Percentiles rank a stretch among this genome's conserved stretches.
These are phyloP conservation scores for Apiospora sp. DNA, from an alignment of 2,329 filamentous ascomycete species.

Conservation along the genomic window DNA sequence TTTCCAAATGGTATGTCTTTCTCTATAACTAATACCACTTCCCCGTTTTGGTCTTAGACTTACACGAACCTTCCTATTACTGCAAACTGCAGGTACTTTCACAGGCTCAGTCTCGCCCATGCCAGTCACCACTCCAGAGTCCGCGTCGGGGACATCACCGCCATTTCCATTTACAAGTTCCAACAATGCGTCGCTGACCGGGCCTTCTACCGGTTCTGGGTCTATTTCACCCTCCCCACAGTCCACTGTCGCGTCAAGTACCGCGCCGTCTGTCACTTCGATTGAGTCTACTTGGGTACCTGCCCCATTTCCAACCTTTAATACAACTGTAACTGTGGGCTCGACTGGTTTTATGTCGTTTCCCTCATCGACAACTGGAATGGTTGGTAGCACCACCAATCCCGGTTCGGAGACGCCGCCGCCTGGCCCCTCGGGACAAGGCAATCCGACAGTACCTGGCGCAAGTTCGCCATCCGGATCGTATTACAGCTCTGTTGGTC, in stretches of 20 bases:
- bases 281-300: neutral
- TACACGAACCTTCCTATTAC: constrained; percentile 18
- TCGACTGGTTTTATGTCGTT: neutral
- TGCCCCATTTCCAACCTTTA: constrained; percentile 11
- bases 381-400: neutral
- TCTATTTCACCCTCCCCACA: neutral
- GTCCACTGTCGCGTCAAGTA: neutral
- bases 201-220: neutral
- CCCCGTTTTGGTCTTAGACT: neutral
- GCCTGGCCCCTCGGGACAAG: constrained; percentile 17
- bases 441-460: neutral
- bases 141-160: constrained; percentile 1
- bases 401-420: neutral
- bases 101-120: constrained; percentile 19
- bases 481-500: neutral
- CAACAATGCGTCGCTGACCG: constrained; percentile 26
- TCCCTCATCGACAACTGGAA: neutral
- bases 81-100: constrained; percentile 23
- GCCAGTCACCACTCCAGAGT: neutral
- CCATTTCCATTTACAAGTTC: constrained; percentile 27
- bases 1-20: constrained; percentile 13
- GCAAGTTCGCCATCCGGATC: neutral
- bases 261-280: neutral
- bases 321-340: neutral
- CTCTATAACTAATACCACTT: constrained; percentile 11